Base-by-base conservation (phyloP, 1,284 basidiomycete genomes). In the Laetiporus sulphureus region DNA sequence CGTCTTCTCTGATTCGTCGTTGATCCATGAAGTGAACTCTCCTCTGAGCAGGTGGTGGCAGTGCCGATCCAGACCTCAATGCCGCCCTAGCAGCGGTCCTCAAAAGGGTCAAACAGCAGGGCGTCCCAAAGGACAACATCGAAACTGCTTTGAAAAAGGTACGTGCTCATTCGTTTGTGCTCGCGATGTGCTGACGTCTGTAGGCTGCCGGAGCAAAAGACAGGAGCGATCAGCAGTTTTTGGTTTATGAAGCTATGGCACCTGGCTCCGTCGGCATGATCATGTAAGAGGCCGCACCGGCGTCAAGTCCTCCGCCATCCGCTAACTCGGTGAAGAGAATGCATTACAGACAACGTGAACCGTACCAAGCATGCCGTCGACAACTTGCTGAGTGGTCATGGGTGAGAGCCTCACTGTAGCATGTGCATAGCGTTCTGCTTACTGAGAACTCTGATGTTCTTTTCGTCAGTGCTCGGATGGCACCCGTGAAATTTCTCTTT, bases 401-500 rank as follows among this genome's bases (percentile, higher is more conserved):
- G 73, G 88, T 88, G 48, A 45, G 72, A 58, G 24, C 36, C 13
- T 37, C 20, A 11, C 44, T 6, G 5, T 35, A 16, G 19, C 20
- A n/a, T 32, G 15, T 8, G 8, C n/a, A n/a, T 8, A 29, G 27
- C 27, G 27, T 10, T 29, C 27, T 38, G 33, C 19, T 39, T 31
- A 31, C 25, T 29, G 40, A 31, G 25, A 27, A 27, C 25, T 27
- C 8, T 13, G 25, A 13, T 20, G 5, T 20, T 21, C 3, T 3
- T 16, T 41, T 18, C 20, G 37, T 11, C 48, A 89, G 86, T 20
- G 81, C 77, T 24, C 83, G 79, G 19, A 65, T 83, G 37, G 72
- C 88, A 1, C 76, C 85, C 2, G 85, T 90, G 12, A 73, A 74
- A 36, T 92, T 82, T 61, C 75, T 91, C 69, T 92, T 91, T 57